Evolutionary conservation across 2,329 filamentous ascomycete species (phyloP).

Genomic region (Phoma sp.): DNA sequence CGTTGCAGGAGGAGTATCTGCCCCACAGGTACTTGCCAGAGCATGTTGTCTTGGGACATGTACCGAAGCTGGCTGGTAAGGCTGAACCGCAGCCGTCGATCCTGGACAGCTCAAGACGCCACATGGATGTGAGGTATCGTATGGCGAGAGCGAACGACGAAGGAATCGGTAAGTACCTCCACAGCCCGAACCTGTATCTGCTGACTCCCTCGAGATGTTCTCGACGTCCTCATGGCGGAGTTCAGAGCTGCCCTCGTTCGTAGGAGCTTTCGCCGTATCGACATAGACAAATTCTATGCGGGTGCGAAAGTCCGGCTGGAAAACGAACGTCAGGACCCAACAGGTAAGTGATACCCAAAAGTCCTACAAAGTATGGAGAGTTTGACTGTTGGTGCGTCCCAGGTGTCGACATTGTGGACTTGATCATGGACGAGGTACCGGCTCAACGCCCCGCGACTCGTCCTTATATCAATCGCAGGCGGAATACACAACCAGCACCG

Average conservation of each 20-base stretch:
- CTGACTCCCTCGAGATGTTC: slow-evolving; percentile 27
- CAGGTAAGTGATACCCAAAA: slow-evolving; percentile 10
- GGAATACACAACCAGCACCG: neutral
- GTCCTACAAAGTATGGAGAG: neutral
- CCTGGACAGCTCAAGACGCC: slow-evolving; percentile 7
- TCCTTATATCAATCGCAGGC: neutral
- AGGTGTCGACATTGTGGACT: slow-evolving; percentile 36
- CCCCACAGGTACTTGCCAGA: slow-evolving; percentile 36
- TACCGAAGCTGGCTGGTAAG: slow-evolving; percentile 23
- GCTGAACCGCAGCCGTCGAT: slow-evolving; percentile 19
- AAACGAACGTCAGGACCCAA: slow-evolving; percentile 24
- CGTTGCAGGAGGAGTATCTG: slow-evolving; percentile 32
- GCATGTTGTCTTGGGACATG: slow-evolving; percentile 30
- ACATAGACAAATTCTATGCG: slow-evolving; percentile 25
- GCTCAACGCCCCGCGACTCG: neutral
- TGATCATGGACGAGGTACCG: slow-evolving; percentile 31
- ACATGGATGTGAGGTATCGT: slow-evolving; percentile 24
- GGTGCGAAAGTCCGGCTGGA: slow-evolving; percentile 25
- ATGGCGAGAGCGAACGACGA: slow-evolving; percentile 38
- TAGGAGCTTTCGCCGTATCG: slow-evolving; percentile 23
- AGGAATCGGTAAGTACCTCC: slow-evolving; percentile 27
- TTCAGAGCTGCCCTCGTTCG: slow-evolving; percentile 25
- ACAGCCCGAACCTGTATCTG: neutral
- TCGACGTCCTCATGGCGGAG: slow-evolving; percentile 35
- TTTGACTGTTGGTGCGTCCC: neutral